Evolutionary conservation across 2,329 filamentous ascomycete species (phyloP), one percentile per base, ranked within the genome.

Genomic region (Fusarium humuli): DNA sequence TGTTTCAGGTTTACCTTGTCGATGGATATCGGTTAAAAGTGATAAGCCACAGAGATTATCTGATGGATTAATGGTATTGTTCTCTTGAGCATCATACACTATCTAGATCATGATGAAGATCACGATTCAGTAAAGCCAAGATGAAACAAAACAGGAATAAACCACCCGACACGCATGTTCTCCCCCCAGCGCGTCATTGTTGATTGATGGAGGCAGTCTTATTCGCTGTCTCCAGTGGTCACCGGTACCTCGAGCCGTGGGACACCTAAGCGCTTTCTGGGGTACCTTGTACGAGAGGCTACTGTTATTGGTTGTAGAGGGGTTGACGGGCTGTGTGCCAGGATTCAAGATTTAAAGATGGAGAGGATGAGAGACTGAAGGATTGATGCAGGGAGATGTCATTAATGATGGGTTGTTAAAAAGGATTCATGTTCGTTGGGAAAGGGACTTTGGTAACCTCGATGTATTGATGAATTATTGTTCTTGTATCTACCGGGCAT

Each of bases 331-430:
- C 18, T 47, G 47, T 56, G 29, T 34, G 37, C 32, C 41, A 48
- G 55, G 56, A 61, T 53, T 34, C 61, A 66, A 25, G 61, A 65
- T 64, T 64, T 50, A 40, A 29, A 52, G 52, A 59, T 52, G 47
- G 32, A 44, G 45, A 18, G n/a, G 18, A 23, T 50, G 7, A 29
- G n/a, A 23, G 30, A 55, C 10, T 53, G 41, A 30, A 53, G 53
- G 30, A 56, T 41, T 18, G 32, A 59, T 60, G 57, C 41, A 59
- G 32, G 27, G 45, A 52, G 23, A 58, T 58, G 47, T 61, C 55
- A 64, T 50, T 30, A 23, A 47, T 32, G n/a, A 32, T 25, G 29
- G 13, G 18, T 32, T 47, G 7, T 46, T 46, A 41, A 61, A 63
- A 47, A 61, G 23, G 55, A 23, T 41, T 61, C 23, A 25, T 29